Base-by-base conservation (phyloP, 2,329 filamentous ascomycete genomes). In the Orbilia quercus region DNA sequence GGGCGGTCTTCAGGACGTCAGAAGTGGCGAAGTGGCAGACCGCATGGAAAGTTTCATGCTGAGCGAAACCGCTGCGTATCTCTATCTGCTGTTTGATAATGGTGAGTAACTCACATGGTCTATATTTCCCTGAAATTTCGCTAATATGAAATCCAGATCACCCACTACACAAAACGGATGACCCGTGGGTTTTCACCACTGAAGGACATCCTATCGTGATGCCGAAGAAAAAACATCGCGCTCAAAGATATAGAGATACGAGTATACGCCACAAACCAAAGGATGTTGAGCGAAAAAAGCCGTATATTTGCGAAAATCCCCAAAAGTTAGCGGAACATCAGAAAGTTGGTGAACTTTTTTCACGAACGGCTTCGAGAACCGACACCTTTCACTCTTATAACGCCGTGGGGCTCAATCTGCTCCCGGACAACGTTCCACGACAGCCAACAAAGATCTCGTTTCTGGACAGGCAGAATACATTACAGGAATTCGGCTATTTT, bases 41-140 rank as follows among this genome's bases (percentile, higher is more conserved):
- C 90, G 95, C 34, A 98, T 98, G 95, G 95, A 99, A 81, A 98
- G 94, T 80, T 99, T 98, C 84, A 98, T 98, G 79, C 85, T 99
- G 0, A 94, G 95, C 12, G 95, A 99, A 81, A 99, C 95, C 1
- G 89, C 92, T 47, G 97, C 98, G 81, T 99, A 99, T 80, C 84
- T 99, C 75, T 98, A 96, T 80, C 83, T 99, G 62, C 86, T 98
- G 1, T 98, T 96, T 80, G 91, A 96, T 76, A 76, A 78, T 28
- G 74, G 76, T 77, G 50, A 25, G 64, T 1, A 42, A 31, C 48
- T 34, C n/a, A n/a, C n/a, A 23, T 54, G 22, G n/a, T 16, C 3
- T 9, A 31, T 31, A 31, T 5, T 31, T 31, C 28, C 4, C 5
- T 5, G 28, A 59, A n/a, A 12, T 48, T 36, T n/a, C 50, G n/a